Conservation (phyloP, 257 asterid species). For the Nyctanthes arbortristis region DNA sequence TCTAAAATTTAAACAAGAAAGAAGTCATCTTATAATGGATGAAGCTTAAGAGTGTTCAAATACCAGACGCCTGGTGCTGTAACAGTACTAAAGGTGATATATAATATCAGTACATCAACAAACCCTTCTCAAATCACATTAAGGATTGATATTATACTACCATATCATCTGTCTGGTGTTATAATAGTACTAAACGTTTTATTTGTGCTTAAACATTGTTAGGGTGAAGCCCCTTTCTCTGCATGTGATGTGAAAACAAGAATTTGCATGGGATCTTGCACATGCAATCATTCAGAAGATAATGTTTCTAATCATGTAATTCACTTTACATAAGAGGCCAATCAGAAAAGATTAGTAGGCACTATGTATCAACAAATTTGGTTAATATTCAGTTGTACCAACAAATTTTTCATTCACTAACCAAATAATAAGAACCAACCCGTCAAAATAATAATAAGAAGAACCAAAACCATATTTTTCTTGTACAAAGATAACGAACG, state of each 20-base stretch:
- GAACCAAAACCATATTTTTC: too few relatives aligned
- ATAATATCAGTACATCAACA: too few relatives aligned
- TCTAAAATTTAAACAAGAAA: neutral
- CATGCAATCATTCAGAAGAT: conserved; percentile 9
- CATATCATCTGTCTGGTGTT: too few relatives aligned
- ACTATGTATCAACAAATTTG: conserved; percentile 23
- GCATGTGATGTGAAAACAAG: conserved; percentile 25
- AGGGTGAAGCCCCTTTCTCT: conserved; percentile 11
- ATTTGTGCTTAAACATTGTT: too few relatives aligned
- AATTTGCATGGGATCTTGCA: conserved; percentile 5
- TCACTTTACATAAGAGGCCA: conserved; percentile 23
- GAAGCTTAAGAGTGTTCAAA: too few relatives aligned
- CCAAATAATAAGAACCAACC: neutral
- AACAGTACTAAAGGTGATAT: too few relatives aligned
- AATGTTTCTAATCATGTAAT: conserved; percentile 9
- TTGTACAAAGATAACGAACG: too few relatives aligned
- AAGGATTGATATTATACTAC: too few relatives aligned
- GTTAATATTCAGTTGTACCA: conserved; percentile 21
- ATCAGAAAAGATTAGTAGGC: conserved; percentile 15
- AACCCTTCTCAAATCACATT: too few relatives aligned
- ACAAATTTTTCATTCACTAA: neutral
- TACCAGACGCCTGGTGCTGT: too few relatives aligned
- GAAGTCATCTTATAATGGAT: neutral
- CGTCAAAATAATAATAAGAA: too few relatives aligned
- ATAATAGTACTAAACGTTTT: too few relatives aligned